A percentile compares a stretch with the other conserved stretches of the same genome.
Conservation (phyloP, 2,329 filamentous ascomycete genomes). For the Fusarium metavorans region DNA sequence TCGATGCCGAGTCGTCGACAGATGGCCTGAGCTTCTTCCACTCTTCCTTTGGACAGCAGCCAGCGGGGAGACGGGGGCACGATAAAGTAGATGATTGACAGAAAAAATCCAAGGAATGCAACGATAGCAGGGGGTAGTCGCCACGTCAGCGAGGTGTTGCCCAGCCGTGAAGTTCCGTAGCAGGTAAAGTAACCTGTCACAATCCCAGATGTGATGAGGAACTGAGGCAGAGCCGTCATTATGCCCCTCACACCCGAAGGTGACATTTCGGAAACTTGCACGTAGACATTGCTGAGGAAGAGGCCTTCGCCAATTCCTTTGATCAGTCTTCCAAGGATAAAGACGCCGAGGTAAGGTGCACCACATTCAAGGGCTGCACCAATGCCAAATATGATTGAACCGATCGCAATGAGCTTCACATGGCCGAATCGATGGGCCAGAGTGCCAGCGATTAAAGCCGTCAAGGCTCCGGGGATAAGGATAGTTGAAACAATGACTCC, state of each 20-base stretch:
- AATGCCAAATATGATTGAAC: constrained; percentile 64
- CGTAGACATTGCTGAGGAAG: constrained; percentile 63
- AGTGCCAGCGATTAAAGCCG: constrained; percentile 68
- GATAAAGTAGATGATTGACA: constrained; percentile 50
- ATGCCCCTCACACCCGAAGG: constrained; percentile 63
- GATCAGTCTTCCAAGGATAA: constrained; percentile 67
- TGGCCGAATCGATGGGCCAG: constrained; percentile 67
- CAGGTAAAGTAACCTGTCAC: constrained; percentile 70
- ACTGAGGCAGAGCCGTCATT: constrained; percentile 65
- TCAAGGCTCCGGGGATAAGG: constrained; percentile 69
- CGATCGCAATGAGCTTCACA: constrained; percentile 63
- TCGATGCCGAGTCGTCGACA: constrained; percentile 57
- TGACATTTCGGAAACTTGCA: constrained; percentile 71
- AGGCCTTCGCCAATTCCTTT: constrained; percentile 70
- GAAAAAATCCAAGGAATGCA: constrained; percentile 47
- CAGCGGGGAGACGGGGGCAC: constrained; percentile 67
- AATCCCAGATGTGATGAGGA: constrained; percentile 64
- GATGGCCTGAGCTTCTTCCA: constrained; percentile 57
- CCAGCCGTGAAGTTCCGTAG: constrained; percentile 64
- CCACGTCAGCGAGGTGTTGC: constrained; percentile 63
- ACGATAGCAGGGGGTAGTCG: constrained; percentile 62
- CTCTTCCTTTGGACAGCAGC: constrained; percentile 59
- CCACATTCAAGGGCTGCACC: constrained; percentile 59
- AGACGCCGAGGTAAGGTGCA: constrained; percentile 57
- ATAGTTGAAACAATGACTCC: constrained; percentile 72